A percentile compares a stretch with the other conserved stretches of the same genome.
Evolutionary conservation across 169 alveolate species (phyloP).

Genomic region (Plasmodium relictum): DNA sequence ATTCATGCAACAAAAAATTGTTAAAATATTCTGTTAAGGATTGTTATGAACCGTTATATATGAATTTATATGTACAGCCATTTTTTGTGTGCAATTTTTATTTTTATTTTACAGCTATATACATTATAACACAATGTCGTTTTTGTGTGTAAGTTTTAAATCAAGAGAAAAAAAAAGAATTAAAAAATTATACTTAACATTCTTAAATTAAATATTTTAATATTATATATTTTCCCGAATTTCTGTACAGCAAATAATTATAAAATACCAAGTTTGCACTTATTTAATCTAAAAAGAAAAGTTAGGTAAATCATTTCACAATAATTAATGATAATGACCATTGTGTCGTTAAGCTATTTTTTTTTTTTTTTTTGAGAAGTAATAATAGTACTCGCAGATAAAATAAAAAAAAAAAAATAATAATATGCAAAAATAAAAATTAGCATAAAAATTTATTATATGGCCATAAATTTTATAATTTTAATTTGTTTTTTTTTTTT

Average conservation of each 20-base stretch:
- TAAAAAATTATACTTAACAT: conserved; percentile 13
- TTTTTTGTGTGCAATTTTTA: conserved; percentile 33
- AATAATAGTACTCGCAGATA: neutral
- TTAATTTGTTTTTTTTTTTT: conserved; percentile 3
- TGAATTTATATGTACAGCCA: conserved; percentile 57
- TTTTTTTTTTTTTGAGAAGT: conserved; percentile 28
- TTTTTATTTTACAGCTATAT: conserved; percentile 75
- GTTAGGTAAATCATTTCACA: conserved; percentile 43
- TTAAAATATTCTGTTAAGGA: conserved; percentile 29
- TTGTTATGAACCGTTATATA: conserved; percentile 48
- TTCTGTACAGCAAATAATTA: conserved; percentile 21
- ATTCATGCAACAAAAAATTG: conserved; percentile 19
- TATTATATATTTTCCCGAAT: conserved; percentile 23
- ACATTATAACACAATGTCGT: conserved; percentile 57
- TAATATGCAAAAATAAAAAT: neutral
- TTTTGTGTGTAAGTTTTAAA: conserved; percentile 67
- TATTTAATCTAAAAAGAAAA: neutral
- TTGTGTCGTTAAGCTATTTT: conserved; percentile 70
- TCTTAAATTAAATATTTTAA: conserved; percentile 35
- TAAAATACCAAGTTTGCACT: conserved; percentile 60
- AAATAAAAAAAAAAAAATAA: neutral
- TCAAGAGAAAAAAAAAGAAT: conserved; percentile 46
- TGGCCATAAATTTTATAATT: neutral
- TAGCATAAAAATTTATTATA: neutral
- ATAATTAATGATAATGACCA: conserved; percentile 38